Evolutionary conservation across 345 rosid species (phyloP).

Genomic region (Eucalyptus pauciflora): DNA sequence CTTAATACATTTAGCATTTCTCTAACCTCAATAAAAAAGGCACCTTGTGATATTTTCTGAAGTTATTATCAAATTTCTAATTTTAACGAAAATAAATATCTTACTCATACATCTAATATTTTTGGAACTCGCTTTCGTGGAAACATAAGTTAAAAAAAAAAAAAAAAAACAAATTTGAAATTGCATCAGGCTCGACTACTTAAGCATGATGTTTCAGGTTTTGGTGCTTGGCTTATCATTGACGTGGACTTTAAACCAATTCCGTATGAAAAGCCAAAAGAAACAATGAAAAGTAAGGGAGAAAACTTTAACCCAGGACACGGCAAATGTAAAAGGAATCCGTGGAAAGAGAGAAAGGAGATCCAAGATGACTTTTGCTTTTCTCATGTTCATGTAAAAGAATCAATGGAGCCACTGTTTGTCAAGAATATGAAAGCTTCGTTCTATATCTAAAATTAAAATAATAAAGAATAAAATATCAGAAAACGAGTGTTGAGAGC

Average conservation of each 20-base stretch:
- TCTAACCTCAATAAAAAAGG: background rate
- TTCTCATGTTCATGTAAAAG: background rate
- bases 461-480: no score
- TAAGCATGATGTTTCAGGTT: no score
- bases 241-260: background rate
- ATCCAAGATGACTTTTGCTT: background rate
- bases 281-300: background rate
- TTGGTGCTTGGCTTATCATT: background rate
- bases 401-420: no score
- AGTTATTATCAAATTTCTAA: no score
- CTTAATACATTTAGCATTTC: background rate
- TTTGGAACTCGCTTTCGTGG: no score
- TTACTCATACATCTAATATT: no score
- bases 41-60: background rate
- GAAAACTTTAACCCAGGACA: background rate
- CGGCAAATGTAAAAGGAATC: background rate
- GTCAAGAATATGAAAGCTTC: background rate
- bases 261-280: background rate
- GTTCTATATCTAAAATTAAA: background rate
- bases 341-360: background rate
- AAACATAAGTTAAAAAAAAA: no score
- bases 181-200: no score
- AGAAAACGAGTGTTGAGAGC: background rate
- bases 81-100: no score
- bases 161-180: no score